phyloP scores from a whole-genome alignment of 2,329 filamentous ascomycete genomes.

The Magnaporthiopsis rhizophila region DNA sequence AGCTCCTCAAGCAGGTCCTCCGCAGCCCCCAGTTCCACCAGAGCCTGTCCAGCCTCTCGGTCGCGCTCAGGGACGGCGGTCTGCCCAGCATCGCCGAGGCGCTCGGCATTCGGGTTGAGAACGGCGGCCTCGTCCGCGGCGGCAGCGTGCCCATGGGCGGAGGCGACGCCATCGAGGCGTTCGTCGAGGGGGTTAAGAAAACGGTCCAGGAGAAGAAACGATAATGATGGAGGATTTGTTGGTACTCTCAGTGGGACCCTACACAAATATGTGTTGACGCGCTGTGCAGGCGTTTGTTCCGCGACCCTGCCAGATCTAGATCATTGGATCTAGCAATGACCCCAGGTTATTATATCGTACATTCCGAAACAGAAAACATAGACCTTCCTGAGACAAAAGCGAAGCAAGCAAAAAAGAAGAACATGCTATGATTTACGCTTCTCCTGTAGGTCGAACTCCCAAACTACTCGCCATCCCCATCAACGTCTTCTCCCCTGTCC shows the following conservation, averaged over 20 bases:
- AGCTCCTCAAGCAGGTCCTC: slow-evolving; percentile 71
- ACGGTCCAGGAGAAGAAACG: slow-evolving; percentile 53
- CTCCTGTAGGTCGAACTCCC: not conserved
- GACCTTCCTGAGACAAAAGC: not conserved
- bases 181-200: slow-evolving; percentile 81
- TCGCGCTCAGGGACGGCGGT: slow-evolving; percentile 83
- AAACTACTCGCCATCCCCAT: slow-evolving; percentile 7
- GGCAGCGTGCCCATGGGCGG: slow-evolving; percentile 80
- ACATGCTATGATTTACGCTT: not conserved
- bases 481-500: slow-evolving; percentile 14
- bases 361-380: not conserved
- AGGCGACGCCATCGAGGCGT: slow-evolving; percentile 81
- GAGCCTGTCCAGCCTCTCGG: slow-evolving; percentile 74
- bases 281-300: not conserved
- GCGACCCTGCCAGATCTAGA: not conserved
- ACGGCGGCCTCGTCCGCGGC: slow-evolving; percentile 73
- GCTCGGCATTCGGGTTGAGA: slow-evolving; percentile 68
- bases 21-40: slow-evolving; percentile 88
- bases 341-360: not conserved
- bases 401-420: not conserved
- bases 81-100: slow-evolving; percentile 85
- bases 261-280: not conserved
- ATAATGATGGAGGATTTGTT: not conserved
- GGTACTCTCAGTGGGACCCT: not conserved
- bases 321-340: not conserved